phyloP scores from a whole-genome alignment of 2,329 filamentous ascomycete genomes.

The Apiospora aurea region DNA sequence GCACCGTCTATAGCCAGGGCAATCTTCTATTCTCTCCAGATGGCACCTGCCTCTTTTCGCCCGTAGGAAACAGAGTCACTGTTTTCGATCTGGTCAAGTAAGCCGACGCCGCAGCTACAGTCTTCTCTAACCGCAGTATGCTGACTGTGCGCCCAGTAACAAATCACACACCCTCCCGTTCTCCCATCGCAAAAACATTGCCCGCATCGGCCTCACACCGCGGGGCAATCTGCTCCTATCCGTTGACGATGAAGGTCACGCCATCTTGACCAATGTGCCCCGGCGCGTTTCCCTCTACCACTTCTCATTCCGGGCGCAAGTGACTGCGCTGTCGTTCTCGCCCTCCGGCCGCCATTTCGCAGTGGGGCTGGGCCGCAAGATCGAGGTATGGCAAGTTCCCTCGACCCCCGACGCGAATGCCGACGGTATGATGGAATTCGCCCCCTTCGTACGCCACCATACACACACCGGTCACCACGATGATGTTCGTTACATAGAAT shows the following conservation, averaged over 20 bases:
- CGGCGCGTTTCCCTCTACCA: slow-evolving; percentile 89
- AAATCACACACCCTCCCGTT: slow-evolving; percentile 89
- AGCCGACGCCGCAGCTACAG: slow-evolving; percentile 35
- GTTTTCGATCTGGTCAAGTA: slow-evolving; percentile 97
- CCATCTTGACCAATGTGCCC: slow-evolving; percentile 89
- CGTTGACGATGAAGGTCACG: slow-evolving; percentile 91
- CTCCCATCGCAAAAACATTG: slow-evolving; percentile 92
- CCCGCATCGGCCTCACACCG: slow-evolving; percentile 85
- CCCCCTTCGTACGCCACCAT: slow-evolving; percentile 89
- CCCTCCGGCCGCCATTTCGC: slow-evolving; percentile 92
- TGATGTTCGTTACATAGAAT: slow-evolving; percentile 83
- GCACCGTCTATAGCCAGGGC: slow-evolving; percentile 97
- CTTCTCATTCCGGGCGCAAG: slow-evolving; percentile 88
- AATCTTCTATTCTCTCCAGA: slow-evolving; percentile 97
- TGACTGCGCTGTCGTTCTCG: slow-evolving; percentile 87
- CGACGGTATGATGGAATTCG: slow-evolving; percentile 89
- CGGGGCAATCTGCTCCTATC: slow-evolving; percentile 91
- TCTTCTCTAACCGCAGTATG: background rate
- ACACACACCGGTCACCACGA: slow-evolving; percentile 91
- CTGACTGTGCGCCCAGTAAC: slow-evolving; percentile 61
- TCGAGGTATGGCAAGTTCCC: slow-evolving; percentile 96
- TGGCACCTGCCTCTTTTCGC: slow-evolving; percentile 93
- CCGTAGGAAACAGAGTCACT: slow-evolving; percentile 93
- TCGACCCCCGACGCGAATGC: slow-evolving; percentile 82
- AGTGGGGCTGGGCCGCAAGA: slow-evolving; percentile 82